Evolutionary conservation across 2,329 filamentous ascomycete species (phyloP), one percentile per base, ranked within the genome.

Genomic region (Aspergillus sp.): DNA sequence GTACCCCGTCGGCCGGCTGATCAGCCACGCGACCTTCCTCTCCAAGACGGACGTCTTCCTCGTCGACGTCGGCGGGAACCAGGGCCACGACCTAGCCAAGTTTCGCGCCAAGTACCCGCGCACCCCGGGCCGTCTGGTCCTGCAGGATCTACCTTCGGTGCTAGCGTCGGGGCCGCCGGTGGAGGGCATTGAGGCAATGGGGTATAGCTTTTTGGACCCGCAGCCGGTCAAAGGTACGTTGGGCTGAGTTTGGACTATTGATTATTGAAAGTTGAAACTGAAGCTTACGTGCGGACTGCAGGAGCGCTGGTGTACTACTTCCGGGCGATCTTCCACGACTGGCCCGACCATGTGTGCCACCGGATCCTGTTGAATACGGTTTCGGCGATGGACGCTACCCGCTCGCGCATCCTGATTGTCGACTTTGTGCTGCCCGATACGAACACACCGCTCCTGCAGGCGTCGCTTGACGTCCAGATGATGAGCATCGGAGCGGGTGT

Each of bases 11-110:
- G 54, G 62, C n/a, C 55, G 59, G 17, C 45, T 66, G 9, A 50
- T 0, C 61, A 62, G 1, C 61, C 61, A 2, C 40, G 64, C 17
- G 59, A 56, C 20, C 55, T 50, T 5, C n/a, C 7, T 17, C 1
- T n/a, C 16, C 19, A 54, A 63, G 4, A 65, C 69, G 6, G 67
- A 63, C 0, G 61, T 64, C 2, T 65, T 75, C 6, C 49, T 77
- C 3, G 72, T 77, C 11, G 74, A 77, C 32, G 59, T 77, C 2
- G 75, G 74, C 6, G 75, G 74, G 0, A 71, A 69, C 44, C 64
- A 71, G 26, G 75, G 75, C 0, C 65, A 74, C 41, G 73, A 76
- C 36, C 54, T 72, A 5, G 49, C 58, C 4, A 59, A 55, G 2
- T 63, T 77, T 19, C 59, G 68, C 1, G 52, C 66, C 6, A 61